Percentiles rank a stretch among this genome's conserved stretches.
phyloP scores from a whole-genome alignment of 2,329 filamentous ascomycete species.

The Lachnellula suecica region DNA sequence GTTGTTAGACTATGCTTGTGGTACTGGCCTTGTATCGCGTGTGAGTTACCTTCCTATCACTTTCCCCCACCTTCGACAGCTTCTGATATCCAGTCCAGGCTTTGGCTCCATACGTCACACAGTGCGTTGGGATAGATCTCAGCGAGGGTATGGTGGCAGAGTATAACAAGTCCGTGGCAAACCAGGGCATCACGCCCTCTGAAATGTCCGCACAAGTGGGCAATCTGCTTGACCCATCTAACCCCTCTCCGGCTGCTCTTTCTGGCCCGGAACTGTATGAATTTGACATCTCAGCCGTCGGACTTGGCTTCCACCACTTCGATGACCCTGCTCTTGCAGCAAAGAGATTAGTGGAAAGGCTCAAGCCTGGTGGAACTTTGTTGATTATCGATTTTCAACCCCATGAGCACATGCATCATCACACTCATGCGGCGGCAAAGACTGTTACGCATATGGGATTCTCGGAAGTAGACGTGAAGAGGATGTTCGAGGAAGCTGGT shows the following conservation, averaged over 20 bases:
- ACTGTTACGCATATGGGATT: conserved; percentile 70
- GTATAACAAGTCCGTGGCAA: conserved; percentile 62
- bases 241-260: conserved; percentile 53
- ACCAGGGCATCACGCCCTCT: conserved; percentile 49
- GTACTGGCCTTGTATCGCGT: conserved; percentile 64
- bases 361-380: conserved; percentile 65
- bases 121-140: conserved; percentile 68
- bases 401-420: conserved; percentile 37
- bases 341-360: conserved; percentile 55
- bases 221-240: conserved; percentile 50
- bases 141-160: conserved; percentile 67
- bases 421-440: conserved; percentile 36
- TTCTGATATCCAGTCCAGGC: conserved; percentile 38
- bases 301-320: conserved; percentile 67
- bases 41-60: conserved; percentile 40
- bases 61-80: neutral
- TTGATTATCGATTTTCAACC: conserved; percentile 68
- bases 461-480: conserved; percentile 53
- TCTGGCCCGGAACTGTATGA: conserved; percentile 55
- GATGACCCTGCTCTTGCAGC: conserved; percentile 62
- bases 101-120: conserved; percentile 59
- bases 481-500: conserved; percentile 65
- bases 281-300: conserved; percentile 68
- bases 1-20: conserved; percentile 75
- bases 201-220: conserved; percentile 59